Base-by-base conservation (phyloP, 2,329 filamentous ascomycete species). In the Xylariaceae sp. region DNA sequence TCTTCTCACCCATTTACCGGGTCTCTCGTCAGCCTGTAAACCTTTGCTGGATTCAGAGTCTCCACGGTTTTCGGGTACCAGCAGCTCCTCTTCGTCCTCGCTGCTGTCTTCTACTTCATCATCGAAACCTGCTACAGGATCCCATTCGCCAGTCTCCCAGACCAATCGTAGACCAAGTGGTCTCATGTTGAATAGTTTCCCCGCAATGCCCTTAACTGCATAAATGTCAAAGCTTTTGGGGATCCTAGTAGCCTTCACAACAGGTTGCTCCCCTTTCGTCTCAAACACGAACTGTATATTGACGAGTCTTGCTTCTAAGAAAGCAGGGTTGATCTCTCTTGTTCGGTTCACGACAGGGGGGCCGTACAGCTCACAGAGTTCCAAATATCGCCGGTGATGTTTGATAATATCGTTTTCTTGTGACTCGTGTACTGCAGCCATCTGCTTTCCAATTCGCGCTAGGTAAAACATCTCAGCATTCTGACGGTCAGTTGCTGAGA, bases 391-490 rank as follows among this genome's bases (percentile, higher is more conserved):
- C 7, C 83, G 85, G 67, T 97, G 90, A 3, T 72, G 69, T 0
- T 66, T 68, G 3, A 87, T 65, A 0, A 95, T 77, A 1, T 71
- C 70, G 1, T 68, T 69, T 56, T 85, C 78, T 2, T 73, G 68
- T 2, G 67, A 68, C 48, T 81, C 75, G 0, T 81, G 72, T 0
- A 82, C 78, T 3, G 76, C 71, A 1, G 83, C 78, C 36, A 96
- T 74, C 64, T 94, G 88, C 54, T 83, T 84, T 11, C 81, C 87
- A 50, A 96, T 94, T 47, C 87, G 81, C 1, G 86, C 89, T 11
- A 97, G 81, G 66, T 99, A 99, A 67, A 95, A 99, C 62, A 92
- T 85, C 60, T 97, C 94, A 5, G 90, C 90, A 62, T 97, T 94
- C 47, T 82, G 77, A 15, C 92, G 83, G 66, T 97, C 91, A 39